A percentile compares a stretch with the other conserved stretches of the same genome.
Conservation (phyloP, 768 basidiomycete species). For the Boletus reticulatus region DNA sequence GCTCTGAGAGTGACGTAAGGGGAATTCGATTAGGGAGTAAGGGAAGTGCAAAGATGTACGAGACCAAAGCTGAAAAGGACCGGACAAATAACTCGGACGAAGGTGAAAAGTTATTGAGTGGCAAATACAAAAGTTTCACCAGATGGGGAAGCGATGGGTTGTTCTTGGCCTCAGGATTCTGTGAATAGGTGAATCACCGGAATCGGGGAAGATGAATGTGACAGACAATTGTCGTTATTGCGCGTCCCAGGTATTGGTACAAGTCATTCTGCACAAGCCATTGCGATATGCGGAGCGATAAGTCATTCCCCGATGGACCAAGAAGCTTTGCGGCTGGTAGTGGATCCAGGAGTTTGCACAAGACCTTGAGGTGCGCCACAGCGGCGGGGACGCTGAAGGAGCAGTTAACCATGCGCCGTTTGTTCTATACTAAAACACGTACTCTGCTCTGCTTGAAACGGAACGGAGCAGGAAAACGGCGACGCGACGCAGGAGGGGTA, state of each 20-base stretch:
- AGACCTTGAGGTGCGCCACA: conserved; percentile 45
- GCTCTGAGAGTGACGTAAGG: conserved; percentile 53
- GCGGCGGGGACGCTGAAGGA: conserved; percentile 47
- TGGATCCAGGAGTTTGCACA: conserved; percentile 45
- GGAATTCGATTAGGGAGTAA: conserved; percentile 77
- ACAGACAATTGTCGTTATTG: conserved; percentile 46
- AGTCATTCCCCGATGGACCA: conserved; percentile 31
- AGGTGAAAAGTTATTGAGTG: conserved; percentile 24
- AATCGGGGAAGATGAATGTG: background rate
- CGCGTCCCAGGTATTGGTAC: conserved; percentile 33
- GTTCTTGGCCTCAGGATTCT: conserved; percentile 61
- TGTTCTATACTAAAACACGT: conserved; percentile 22
- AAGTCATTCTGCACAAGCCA: conserved; percentile 49
- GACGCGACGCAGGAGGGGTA: conserved; percentile 54
- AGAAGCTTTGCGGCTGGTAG: conserved; percentile 3
- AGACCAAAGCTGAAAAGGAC: conserved; percentile 43
- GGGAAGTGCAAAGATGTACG: conserved; percentile 66
- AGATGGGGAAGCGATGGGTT: conserved; percentile 27
- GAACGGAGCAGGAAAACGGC: conserved; percentile 51
- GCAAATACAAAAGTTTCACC: conserved; percentile 27
- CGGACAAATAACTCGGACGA: conserved; percentile 29
- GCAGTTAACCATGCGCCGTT: background rate
- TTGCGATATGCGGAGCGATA: conserved; percentile 35
- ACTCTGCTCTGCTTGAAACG: conserved; percentile 50
- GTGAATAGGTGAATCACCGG: background rate